These are phyloP conservation scores for Tetrahymena malaccensis DNA, from an alignment of 73 alveolate genomes.

Conservation along the genomic window DNA sequence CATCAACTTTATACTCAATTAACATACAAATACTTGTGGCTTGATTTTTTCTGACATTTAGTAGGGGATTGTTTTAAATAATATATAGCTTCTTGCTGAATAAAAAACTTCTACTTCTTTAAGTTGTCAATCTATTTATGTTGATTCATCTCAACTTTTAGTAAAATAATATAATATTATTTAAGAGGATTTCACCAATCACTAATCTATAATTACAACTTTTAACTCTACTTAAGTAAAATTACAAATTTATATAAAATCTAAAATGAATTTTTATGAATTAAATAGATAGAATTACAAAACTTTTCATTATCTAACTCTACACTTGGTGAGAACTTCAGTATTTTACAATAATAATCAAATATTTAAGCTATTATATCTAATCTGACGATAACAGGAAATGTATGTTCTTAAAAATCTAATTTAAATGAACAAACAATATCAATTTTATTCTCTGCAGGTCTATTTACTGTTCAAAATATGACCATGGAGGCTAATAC, in stretches of 20 bases:
- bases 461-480: background rate
- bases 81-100: no score
- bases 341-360: background rate
- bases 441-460: background rate
- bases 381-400: background rate
- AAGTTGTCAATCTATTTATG: background rate
- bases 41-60: background rate
- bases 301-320: background rate
- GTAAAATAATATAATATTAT: background rate
- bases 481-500: background rate
- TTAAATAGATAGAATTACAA: background rate
- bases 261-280: no score
- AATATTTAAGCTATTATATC: background rate
- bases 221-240: background rate
- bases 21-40: background rate
- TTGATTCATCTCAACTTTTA: background rate
- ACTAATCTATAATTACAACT: background rate
- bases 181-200: background rate
- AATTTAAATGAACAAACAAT: background rate
- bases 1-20: background rate
- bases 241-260: no score
- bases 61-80: background rate
- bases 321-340: background rate
- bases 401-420: background rate
- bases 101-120: background rate